A percentile compares a stretch with the other conserved stretches of the same genome.
Conservation (phyloP, 169 alveolate species). For the Plasmodium berghei region DNA sequence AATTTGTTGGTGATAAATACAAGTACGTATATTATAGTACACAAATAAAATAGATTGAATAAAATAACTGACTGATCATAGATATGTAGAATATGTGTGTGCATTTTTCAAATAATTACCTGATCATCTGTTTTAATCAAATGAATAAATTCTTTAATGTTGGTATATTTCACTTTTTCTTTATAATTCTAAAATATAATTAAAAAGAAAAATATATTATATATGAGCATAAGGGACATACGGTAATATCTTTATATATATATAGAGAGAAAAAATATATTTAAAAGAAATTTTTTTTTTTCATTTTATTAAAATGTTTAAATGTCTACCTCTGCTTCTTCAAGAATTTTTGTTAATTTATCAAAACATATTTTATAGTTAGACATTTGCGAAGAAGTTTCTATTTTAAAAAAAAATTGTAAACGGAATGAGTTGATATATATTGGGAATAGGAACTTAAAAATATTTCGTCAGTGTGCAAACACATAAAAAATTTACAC, state of each 20-base stretch:
- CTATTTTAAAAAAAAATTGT: not conserved
- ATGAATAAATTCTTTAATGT: conserved; percentile 38
- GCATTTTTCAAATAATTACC: conserved; percentile 3
- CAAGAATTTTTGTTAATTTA: conserved; percentile 31
- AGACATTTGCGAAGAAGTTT: conserved; percentile 59
- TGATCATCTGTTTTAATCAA: conserved; percentile 49
- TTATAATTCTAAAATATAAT: conserved; percentile 33
- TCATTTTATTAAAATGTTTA: not conserved
- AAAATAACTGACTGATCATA: not conserved
- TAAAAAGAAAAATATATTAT: not conserved
- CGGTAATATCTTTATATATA: not conserved
- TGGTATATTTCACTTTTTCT: conserved; percentile 29
- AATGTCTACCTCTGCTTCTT: conserved; percentile 51
- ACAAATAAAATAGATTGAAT: no score
- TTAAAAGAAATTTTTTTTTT: no score
- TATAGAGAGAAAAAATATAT: not conserved
- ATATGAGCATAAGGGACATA: not conserved
- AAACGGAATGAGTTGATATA: not conserved
- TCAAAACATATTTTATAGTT: conserved; percentile 62
- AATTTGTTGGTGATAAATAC: not conserved
- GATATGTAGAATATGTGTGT: not conserved
- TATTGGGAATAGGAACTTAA: no score
- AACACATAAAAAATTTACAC: no score
- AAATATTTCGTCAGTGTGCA: no score
- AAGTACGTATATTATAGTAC: not conserved